These are phyloP conservation scores for Taphrina betulina DNA, from an alignment of 1,139 yeast species.

Conservation along the genomic window DNA sequence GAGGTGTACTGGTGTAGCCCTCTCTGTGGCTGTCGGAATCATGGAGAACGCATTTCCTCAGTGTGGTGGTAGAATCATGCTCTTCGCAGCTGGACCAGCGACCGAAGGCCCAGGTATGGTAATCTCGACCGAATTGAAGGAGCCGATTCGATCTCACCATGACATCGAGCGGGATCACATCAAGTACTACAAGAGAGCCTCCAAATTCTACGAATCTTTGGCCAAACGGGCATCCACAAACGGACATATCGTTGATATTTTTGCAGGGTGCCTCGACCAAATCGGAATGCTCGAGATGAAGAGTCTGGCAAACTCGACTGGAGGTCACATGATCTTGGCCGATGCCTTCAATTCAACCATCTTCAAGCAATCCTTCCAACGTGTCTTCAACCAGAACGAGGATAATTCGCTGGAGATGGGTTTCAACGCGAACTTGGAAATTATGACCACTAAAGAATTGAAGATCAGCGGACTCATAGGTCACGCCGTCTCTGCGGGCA, in stretches of 20 bases:
- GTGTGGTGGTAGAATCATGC: conserved; percentile 83
- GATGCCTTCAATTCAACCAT: conserved; percentile 97
- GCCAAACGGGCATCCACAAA: conserved; percentile 73
- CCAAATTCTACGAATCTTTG: conserved; percentile 74
- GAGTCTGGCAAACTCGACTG: conserved; percentile 79
- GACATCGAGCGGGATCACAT: conserved; percentile 90
- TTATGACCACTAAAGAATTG: conserved; percentile 83
- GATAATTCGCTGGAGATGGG: conserved; percentile 85
- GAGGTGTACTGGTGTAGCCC: conserved; percentile 91
- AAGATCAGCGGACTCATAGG: conserved; percentile 93
- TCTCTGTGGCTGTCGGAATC: conserved; percentile 77
- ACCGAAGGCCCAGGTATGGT: conserved; percentile 94
- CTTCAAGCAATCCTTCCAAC: conserved; percentile 87
- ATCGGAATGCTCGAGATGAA: conserved; percentile 98
- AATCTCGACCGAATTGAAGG: conserved; percentile 86
- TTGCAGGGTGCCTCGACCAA: conserved; percentile 98
- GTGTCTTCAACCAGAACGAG: conserved; percentile 80
- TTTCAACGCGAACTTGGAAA: conserved; percentile 79
- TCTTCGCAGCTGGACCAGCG: conserved; percentile 94
- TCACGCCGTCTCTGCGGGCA: conserved; percentile 74
- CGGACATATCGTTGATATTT: conserved; percentile 86
- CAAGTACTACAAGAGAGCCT: conserved; percentile 87
- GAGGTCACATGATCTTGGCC: conserved; percentile 85
- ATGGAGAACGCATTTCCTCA: conserved; percentile 86
- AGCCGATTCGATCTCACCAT: conserved; percentile 94